phyloP scores from a whole-genome alignment of 1,139 yeast genomes.

The Groenewaldozyma auringiensis region DNA sequence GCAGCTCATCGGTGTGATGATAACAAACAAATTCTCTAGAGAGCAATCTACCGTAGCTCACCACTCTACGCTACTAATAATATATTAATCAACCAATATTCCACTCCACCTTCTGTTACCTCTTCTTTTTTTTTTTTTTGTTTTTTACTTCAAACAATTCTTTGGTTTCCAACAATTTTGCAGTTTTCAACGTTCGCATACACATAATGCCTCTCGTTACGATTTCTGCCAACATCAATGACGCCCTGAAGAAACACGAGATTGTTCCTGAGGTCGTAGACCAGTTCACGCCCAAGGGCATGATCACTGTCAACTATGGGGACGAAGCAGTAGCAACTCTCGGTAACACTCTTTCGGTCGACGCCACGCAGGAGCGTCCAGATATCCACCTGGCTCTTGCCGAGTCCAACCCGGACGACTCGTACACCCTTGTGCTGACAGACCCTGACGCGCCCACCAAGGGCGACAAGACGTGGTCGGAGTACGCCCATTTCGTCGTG shows the following conservation, averaged over 20 bases:
- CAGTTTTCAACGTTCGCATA: not conserved
- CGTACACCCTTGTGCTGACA: slow-evolving; percentile 68
- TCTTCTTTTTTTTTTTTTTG: too few relatives aligned
- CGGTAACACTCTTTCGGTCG: slow-evolving; percentile 65
- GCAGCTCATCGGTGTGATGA: too few relatives aligned
- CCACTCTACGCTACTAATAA: too few relatives aligned
- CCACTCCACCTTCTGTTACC: too few relatives aligned
- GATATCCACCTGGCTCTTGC: slow-evolving; percentile 54
- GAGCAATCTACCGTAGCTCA: too few relatives aligned
- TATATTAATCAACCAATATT: too few relatives aligned
- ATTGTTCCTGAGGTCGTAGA: slow-evolving; percentile 48
- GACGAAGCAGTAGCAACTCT: slow-evolving; percentile 58
- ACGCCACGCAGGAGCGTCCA: slow-evolving; percentile 61
- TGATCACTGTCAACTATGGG: slow-evolving; percentile 41
- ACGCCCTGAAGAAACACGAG: slow-evolving; percentile 52
- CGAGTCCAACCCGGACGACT: slow-evolving; percentile 36
- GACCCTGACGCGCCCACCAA: slow-evolving; percentile 93
- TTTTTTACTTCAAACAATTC: too few relatives aligned
- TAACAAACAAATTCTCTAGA: too few relatives aligned
- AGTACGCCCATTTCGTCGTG: slow-evolving; percentile 70
- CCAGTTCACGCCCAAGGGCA: slow-evolving; percentile 31
- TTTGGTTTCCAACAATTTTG: too few relatives aligned
- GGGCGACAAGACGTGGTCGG: slow-evolving; percentile 80
- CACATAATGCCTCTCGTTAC: slow-evolving; percentile 36
- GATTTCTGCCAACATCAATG: slow-evolving; percentile 57